Base-by-base conservation (phyloP, 805 yeast genomes). In the Starmerella stellata region DNA sequence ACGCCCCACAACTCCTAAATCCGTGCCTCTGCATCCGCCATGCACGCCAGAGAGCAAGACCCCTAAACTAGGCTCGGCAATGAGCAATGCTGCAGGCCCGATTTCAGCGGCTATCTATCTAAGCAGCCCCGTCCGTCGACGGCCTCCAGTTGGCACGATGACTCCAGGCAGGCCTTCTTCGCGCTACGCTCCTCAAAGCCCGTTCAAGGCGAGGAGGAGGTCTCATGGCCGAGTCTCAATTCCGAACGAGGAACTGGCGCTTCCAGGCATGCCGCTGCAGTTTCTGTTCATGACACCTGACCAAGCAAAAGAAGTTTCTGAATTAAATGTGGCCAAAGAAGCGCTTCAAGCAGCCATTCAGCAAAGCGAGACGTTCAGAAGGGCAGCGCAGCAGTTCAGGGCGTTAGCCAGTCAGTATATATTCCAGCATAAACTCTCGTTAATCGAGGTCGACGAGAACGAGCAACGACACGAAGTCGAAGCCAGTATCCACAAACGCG, bases 401-500 rank as follows among this genome's bases (percentile, higher is more conserved):
- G 17, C 36, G n/a, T 36, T 46, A 21, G 54, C 54, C 14, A 46
- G 30, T 43, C 44, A 48, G 30, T 38, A 40, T 27, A 21, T 40
- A 36, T 52, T 62, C 25, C 65, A 62, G 45, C 54, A 52, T 40
- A 51, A 67, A 49, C 54, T 71, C 23, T 46, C 65, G 32, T 58
- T 61, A 4, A 57, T 66, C 16, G 67, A 65, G 33, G 48, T 63
- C 15, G 60, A 59, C 32, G 70, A 66, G 42, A 58, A 60, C 9
- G 61, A 60, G 31, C 67, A 62, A 54, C 52, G 72, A 16, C 58
- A 59, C 40, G 68, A 66, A 45, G 73, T 68, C 15, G 73, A 68
- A 45, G 58, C 56, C 36, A 59, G 54, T 36, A 50, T 68, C n/a
- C 56, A 58, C 32, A 60, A 64, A 47, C 58, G 68, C 25, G 69